A percentile compares a stretch with the other conserved stretches of the same genome.
phyloP scores from a whole-genome alignment of 2,329 filamentous ascomycete species.

The Phaeosphaeria sp. region DNA sequence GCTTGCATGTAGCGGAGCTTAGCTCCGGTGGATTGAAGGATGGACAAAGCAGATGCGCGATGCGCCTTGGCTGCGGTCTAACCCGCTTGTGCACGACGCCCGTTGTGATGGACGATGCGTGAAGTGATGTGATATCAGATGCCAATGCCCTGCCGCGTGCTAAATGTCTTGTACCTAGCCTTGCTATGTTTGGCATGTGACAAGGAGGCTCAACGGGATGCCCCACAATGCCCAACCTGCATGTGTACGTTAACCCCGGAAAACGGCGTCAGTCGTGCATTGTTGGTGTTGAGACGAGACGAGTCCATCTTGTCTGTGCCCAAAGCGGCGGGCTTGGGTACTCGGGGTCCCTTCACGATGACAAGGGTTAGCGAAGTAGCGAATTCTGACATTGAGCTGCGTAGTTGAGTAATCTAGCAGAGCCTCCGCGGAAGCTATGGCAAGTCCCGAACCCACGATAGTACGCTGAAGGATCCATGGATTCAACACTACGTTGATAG shows the following conservation, averaged over 20 bases:
- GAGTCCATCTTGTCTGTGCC: background rate
- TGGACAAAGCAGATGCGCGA: background rate
- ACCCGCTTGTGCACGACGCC: background rate
- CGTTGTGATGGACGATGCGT: background rate
- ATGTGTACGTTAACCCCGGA: background rate
- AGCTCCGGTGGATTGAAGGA: background rate
- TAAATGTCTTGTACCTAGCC: background rate
- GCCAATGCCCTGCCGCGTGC: background rate
- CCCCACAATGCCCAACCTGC: background rate
- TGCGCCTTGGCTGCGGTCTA: background rate
- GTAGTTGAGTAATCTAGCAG: background rate
- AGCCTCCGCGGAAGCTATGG: background rate
- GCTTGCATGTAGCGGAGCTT: background rate
- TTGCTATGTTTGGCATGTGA: background rate
- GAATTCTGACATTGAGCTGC: background rate
- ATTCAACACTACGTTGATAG: background rate
- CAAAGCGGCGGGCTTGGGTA: background rate
- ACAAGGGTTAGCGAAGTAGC: background rate
- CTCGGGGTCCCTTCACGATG: background rate
- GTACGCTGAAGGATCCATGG: background rate
- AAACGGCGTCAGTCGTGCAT: background rate
- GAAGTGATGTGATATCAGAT: background rate
- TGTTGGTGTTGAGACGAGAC: background rate
- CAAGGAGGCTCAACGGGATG: background rate
- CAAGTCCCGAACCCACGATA: background rate